Evolutionary conservation across 805 yeast genomes (phyloP).

Genomic region (Cyberlindnera veronae): DNA sequence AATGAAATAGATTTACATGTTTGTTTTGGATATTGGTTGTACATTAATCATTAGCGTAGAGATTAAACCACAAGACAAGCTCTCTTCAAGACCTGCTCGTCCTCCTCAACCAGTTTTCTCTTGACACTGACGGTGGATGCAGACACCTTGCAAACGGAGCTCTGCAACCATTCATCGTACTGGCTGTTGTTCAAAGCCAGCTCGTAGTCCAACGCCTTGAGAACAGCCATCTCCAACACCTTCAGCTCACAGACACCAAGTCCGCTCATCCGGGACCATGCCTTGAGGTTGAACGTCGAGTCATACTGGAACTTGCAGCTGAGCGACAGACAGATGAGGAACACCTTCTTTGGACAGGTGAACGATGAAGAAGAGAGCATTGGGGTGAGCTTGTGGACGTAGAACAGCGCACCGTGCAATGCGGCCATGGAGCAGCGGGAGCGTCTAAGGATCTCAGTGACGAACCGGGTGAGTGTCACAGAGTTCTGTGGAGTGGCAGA

Average conservation of each 20-base stretch:
- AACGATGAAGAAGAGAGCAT: slow-evolving; percentile 32
- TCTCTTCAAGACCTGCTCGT: too few relatives aligned
- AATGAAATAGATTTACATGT: too few relatives aligned
- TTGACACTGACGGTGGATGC: too few relatives aligned
- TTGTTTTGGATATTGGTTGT: too few relatives aligned
- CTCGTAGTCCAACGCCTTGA: slow-evolving; percentile 53
- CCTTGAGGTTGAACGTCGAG: slow-evolving; percentile 59
- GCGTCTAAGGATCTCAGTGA: slow-evolving; percentile 42
- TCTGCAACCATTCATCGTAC: slow-evolving; percentile 43
- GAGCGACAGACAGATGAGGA: slow-evolving; percentile 64
- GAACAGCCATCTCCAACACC: slow-evolving; percentile 49
- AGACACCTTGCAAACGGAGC: too few relatives aligned
- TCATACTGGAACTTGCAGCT: slow-evolving; percentile 75
- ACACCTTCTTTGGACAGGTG: slow-evolving; percentile 52
- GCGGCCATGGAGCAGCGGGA: slow-evolving; percentile 60
- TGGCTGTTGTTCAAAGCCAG: slow-evolving; percentile 47
- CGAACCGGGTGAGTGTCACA: slow-evolving; percentile 11
- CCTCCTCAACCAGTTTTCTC: too few relatives aligned
- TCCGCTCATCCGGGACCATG: slow-evolving; percentile 78
- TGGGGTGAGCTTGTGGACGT: slow-evolving; percentile 47
- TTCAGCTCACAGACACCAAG: slow-evolving; percentile 48
- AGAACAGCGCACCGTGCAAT: slow-evolving; percentile 64
- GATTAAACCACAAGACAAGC: too few relatives aligned
- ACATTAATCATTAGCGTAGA: too few relatives aligned
- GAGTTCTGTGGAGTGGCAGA: not conserved